Percentiles rank a stretch among this genome's conserved stretches.
Conservation (phyloP, 73 alveolate genomes). For the Stentor roeselii region DNA sequence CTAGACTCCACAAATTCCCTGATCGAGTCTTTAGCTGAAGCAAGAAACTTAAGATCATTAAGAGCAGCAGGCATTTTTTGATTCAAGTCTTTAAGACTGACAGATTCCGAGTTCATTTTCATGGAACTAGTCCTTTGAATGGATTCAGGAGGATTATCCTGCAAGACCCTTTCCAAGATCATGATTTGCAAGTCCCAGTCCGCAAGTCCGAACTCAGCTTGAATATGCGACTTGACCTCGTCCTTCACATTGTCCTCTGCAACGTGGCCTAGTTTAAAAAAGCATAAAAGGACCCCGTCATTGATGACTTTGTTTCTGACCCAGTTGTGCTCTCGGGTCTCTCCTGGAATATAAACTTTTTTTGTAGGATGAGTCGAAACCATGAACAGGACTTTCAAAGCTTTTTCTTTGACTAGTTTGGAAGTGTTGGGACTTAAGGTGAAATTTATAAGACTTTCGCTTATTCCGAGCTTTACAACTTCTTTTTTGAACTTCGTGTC, state of each 20-base stretch:
- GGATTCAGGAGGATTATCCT: neutral
- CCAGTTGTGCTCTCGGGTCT: slow-evolving; percentile 16
- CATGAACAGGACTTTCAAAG: neutral
- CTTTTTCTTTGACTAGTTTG: neutral
- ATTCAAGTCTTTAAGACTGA: neutral
- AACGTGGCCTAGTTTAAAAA: neutral
- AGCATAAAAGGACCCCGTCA: neutral
- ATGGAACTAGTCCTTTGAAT: neutral
- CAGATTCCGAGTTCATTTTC: neutral
- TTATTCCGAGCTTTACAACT: neutral
- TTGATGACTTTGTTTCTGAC: neutral
- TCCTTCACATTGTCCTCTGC: neutral
- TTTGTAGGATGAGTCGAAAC: neutral
- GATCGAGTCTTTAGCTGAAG: neutral
- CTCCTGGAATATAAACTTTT: slow-evolving; percentile 15
- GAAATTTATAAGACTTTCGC: slow-evolving; percentile 2
- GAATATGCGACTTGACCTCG: neutral
- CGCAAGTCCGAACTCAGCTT: neutral
- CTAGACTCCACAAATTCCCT: neutral
- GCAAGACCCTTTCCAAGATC: neutral
- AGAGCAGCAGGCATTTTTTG: neutral
- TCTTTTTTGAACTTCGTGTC: neutral
- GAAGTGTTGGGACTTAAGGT: neutral
- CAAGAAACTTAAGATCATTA: neutral
- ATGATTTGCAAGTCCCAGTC: neutral